Percentiles rank a stretch among this genome's conserved stretches.
Conservation (phyloP, 345 rosid genomes). For the Eutrema japonicum region DNA sequence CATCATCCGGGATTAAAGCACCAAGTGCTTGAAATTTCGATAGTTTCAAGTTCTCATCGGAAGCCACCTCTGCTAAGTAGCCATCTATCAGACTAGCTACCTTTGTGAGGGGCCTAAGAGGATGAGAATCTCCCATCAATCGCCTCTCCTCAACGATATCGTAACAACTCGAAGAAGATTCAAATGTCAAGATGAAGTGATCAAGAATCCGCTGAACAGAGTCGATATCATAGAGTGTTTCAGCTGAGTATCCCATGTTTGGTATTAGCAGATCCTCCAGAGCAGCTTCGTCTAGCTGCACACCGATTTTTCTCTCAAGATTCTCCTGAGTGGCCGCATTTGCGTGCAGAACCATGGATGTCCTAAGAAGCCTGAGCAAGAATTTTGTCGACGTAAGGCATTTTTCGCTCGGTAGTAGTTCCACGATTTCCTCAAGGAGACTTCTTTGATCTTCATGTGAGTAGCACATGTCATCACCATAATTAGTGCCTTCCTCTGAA, state of each 20-base stretch:
- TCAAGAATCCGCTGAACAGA: constrained; percentile 85
- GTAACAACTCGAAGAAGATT: constrained; percentile 44
- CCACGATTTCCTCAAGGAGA: constrained; percentile 79
- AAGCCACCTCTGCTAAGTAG: constrained; percentile 91
- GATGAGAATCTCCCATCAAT: constrained; percentile 54
- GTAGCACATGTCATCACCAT: constrained; percentile 36
- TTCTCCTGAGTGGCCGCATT: constrained; percentile 56
- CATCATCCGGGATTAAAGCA: constrained; percentile 70
- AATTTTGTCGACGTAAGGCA: constrained; percentile 67
- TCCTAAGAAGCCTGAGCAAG: constrained; percentile 78
- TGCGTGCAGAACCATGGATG: constrained; percentile 68
- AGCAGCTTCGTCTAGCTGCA: constrained; percentile 72
- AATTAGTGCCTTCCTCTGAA: constrained; percentile 36
- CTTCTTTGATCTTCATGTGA: constrained; percentile 55
- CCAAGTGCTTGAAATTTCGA: constrained; percentile 75
- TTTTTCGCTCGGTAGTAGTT: constrained; percentile 62
- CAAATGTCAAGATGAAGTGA: constrained; percentile 57
- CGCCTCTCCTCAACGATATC: constrained; percentile 55
- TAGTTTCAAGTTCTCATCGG: constrained; percentile 81
- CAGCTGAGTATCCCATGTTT: constrained; percentile 68
- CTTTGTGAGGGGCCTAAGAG: constrained; percentile 58
- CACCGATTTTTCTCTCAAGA: constrained; percentile 76
- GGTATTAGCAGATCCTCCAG: constrained; percentile 85
- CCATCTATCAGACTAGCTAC: constrained; percentile 83
- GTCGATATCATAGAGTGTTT: constrained; percentile 81